A percentile compares a stretch with the other conserved stretches of the same genome.
Evolutionary conservation across 768 basidiomycete genomes (phyloP).

Genomic region (Boletus insuetus): DNA sequence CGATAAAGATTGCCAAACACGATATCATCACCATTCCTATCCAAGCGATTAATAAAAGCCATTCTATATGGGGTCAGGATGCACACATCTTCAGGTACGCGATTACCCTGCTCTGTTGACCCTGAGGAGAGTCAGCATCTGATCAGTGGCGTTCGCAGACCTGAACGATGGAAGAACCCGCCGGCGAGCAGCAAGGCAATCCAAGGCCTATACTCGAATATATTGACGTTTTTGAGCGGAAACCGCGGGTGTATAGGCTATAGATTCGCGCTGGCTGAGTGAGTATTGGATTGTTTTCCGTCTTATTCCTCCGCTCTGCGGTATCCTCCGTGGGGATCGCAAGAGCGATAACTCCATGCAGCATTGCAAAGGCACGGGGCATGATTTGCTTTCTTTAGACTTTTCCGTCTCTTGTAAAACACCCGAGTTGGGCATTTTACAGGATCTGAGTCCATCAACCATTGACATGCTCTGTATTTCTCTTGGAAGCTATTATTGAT

Average conservation of each 20-base stretch:
- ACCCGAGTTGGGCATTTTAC: not conserved
- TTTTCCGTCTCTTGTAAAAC: constrained; percentile 10
- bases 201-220: constrained; percentile 53
- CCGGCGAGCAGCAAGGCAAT: constrained; percentile 37
- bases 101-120: constrained; percentile 20
- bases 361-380: constrained; percentile 7
- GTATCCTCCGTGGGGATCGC: constrained; percentile 7
- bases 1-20: constrained; percentile 42
- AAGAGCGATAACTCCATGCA: constrained; percentile 6
- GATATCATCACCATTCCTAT: constrained; percentile 62
- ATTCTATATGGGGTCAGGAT: constrained; percentile 62
- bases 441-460: not conserved
- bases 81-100: constrained; percentile 57
- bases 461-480: not conserved
- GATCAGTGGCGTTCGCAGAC: constrained; percentile 34
- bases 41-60: constrained; percentile 54
- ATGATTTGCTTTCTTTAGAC: constrained; percentile 23
- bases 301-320: constrained; percentile 7
- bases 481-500: constrained; percentile 1
- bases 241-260: constrained; percentile 62
- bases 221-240: constrained; percentile 56
- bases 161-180: constrained; percentile 50
- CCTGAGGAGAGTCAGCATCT: constrained; percentile 19
- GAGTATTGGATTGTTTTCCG: constrained; percentile 27
- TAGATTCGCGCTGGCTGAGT: constrained; percentile 60